Evolutionary conservation across 352 stramenopile species (phyloP).

Genomic region (Phytopythium helicoides): DNA sequence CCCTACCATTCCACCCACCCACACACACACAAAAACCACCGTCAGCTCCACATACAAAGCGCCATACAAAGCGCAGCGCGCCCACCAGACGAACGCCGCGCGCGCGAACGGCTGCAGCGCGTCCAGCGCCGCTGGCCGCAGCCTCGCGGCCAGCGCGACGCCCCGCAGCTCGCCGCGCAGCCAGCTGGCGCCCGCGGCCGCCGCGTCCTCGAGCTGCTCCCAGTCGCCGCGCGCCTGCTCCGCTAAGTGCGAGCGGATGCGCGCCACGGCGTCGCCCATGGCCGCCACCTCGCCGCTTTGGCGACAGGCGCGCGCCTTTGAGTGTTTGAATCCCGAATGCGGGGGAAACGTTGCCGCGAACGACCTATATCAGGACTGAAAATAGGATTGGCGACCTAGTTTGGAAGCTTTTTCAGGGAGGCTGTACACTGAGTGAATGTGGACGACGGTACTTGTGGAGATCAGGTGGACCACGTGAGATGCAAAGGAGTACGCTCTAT

Average conservation of each 20-base stretch:
- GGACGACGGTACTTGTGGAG: no score
- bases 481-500: not conserved
- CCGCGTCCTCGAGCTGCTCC: conserved; percentile 36
- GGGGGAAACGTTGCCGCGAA: no score
- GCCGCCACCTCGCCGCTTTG: not conserved
- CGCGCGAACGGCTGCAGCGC: conserved; percentile 12
- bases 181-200: conserved; percentile 42
- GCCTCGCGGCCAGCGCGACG: conserved; percentile 27
- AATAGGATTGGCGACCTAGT: no score
- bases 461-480: no score
- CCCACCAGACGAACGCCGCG: conserved; percentile 19
- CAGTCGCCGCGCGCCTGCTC: conserved; percentile 54
- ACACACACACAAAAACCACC: conserved; percentile 1
- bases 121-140: no score
- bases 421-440: no score
- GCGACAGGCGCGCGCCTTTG: not conserved
- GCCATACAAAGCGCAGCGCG: not conserved
- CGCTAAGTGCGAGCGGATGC: conserved; percentile 55
- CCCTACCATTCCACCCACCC: conserved; percentile 1
- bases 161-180: conserved; percentile 46
- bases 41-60: not conserved
- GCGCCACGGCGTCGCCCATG: conserved; percentile 70
- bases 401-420: no score
- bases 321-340: no score
- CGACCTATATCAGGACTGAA: no score